Base-by-base conservation (phyloP, 306 rosid genomes). In the Prunus mira region DNA sequence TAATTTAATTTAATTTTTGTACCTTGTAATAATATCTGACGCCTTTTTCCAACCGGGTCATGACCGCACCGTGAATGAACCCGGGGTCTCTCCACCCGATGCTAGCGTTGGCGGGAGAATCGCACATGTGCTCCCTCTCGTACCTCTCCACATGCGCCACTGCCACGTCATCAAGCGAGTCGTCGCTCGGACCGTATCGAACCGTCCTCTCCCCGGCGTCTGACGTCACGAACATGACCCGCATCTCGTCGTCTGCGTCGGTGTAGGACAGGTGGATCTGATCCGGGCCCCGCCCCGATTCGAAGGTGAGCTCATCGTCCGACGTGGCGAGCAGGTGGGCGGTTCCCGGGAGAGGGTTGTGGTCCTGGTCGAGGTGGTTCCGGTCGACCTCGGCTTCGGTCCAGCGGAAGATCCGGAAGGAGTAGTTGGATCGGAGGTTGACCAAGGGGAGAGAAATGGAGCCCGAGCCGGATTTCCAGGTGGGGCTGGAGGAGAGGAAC, bases 81-180 rank as follows among this genome's bases (percentile, higher is more conserved):
- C 98, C 98, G 22, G 97, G 97, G 66, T 95, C 98, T 69, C 98
- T 90, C 98, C 97, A 92, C 4, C 96, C 98, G 4, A 83, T 32
- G 32, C 86, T 89, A 1, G 67, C 6, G 65, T 90, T 95, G 5
- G 97, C 98, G 9, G 98, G 97, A 12, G 89, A 77, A 64, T 92
- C 92, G 73, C 98, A 95, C 97, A 90, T 88, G 82, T 95, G 87
- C 65, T 84, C 82, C 84, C 83, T 88, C 82, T 89, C 96, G 50
- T 95, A 95, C 86, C 93, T 79, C 80, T 12, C 72, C 72, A 86
- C 91, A 71, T 88, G 80, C 3, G 96, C 90, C 74, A 68, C 76
- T 32, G 71, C 92, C 82, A 69, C 73, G 11, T 71, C 74, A 3
- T 76, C 85, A 12, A 90, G 76, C 72, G 60, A 19, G 7, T 76